Base-by-base conservation (phyloP, 2,329 filamentous ascomycete genomes). In the Albophoma yamanashiensis region DNA sequence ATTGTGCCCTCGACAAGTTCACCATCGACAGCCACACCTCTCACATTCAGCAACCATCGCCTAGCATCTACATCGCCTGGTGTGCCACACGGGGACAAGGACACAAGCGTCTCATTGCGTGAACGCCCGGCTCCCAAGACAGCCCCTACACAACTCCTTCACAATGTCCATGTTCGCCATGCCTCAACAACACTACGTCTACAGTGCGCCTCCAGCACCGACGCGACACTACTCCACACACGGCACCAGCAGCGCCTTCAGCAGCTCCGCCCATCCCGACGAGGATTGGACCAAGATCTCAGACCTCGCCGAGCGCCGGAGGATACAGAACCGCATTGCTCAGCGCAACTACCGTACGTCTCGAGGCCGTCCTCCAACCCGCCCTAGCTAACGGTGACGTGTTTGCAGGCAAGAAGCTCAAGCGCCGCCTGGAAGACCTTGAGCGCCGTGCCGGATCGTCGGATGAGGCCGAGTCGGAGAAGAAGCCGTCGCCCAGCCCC, bases 251-350 rank as follows among this genome's bases (percentile, higher is more conserved):
- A 96, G 91, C 77, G 93, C 93, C 67, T 96, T 96, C 80, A 95
- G 91, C 77, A 89, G 89, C 69, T 95, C 91, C 64, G 93, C 92
- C 68, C 95, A 96, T 74, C 90, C 93, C 59, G 92, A 97, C 71
- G 93, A 97, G 78, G 93, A 97, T 79, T 97, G 93, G 93, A 97
- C 93, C 72, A 96, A 97, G 85, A 96, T 97, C 73, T 96, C 93
- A 61, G 93, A 97, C 75, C 87, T 97, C 62, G 93, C 92, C 58
- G 93, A 97, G 78, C 87, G 94, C 71, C 83, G 92, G 69, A 85
- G 92, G 72, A 96, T 97, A 78, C 92, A 97, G 78, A 97, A 97
- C 79, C 87, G 93, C 67, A 97, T 97, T 81, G 93, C 93, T 67
- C 93, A 97, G 78, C 88, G 92, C 70, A 96, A 96, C 80, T 97